Evolutionary conservation across 2,329 filamentous ascomycete genomes (phyloP).

Genomic region (Monilinia vaccinii-corymbosi): DNA sequence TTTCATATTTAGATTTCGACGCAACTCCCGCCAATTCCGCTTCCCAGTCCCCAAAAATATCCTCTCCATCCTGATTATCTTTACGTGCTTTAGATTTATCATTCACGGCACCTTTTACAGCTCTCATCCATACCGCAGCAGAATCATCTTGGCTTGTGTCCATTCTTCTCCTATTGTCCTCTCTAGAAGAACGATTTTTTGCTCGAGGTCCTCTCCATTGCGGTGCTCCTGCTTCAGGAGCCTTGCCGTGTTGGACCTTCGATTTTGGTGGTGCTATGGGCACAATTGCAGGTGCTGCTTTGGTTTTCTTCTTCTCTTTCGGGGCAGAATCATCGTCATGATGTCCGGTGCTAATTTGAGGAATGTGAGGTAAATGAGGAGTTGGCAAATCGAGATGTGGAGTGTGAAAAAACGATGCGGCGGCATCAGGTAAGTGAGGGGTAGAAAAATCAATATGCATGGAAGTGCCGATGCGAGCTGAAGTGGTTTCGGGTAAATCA

Average conservation of each 20-base stretch:
- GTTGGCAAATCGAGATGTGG: not conserved
- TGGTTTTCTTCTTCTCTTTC: not conserved
- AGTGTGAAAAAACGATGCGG: not conserved
- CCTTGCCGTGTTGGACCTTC: not conserved
- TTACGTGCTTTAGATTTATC: constrained; percentile 4
- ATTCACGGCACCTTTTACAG: not conserved
- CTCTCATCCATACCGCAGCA: constrained; percentile 7
- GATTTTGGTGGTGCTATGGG: not conserved
- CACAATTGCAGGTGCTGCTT: not conserved
- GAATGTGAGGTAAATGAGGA: not conserved
- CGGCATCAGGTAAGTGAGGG: not conserved
- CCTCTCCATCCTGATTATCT: not conserved
- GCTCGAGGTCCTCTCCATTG: constrained; percentile 9
- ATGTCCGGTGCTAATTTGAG: not conserved
- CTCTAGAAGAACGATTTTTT: not conserved
- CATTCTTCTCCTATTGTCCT: constrained; percentile 3
- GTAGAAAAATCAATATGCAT: not conserved
- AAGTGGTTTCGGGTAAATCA: not conserved
- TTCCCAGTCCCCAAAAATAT: constrained; percentile 8
- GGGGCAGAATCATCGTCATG: not conserved
- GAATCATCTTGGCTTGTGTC: constrained; percentile 9
- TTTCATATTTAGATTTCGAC: constrained; percentile 14
- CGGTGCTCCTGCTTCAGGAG: not conserved
- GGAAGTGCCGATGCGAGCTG: not conserved
- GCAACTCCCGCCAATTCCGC: not conserved